phyloP scores from a whole-genome alignment of 2,329 filamentous ascomycete genomes.

The Aspergillus clavatus region DNA sequence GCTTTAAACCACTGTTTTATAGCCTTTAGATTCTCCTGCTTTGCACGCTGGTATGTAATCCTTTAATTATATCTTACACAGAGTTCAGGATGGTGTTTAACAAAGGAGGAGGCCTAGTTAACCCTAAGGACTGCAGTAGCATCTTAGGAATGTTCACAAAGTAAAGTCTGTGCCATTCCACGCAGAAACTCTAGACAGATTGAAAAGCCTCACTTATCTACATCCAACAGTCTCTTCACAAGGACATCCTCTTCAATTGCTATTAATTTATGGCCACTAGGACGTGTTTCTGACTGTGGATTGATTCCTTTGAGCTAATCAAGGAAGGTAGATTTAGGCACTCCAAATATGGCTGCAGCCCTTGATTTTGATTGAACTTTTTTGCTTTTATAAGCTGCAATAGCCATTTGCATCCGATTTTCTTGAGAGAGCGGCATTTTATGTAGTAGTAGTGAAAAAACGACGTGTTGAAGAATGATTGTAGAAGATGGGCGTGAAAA shows the following conservation, averaged over 20 bases:
- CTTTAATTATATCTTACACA: neutral
- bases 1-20: too few species aligned
- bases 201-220: constrained; percentile 3
- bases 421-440: constrained; percentile 5
- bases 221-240: constrained; percentile 3
- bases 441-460: neutral
- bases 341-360: constrained; percentile 1
- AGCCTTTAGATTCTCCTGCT: constrained; percentile 1
- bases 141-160: neutral
- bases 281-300: constrained; percentile 4
- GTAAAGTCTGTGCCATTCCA: constrained; percentile 4
- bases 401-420: constrained; percentile 1
- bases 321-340: constrained; percentile 2
- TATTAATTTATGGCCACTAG: constrained; percentile 5
- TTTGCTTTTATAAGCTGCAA: constrained; percentile 1
- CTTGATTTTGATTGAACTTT: constrained; percentile 4
- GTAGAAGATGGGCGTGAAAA: too few species aligned
- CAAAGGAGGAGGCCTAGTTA: constrained; percentile 2
- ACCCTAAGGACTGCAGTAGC: constrained; percentile 1
- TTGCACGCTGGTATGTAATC: constrained; percentile 2
- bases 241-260: constrained; percentile 1
- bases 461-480: too few species aligned
- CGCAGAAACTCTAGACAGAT: constrained; percentile 1
- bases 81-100: constrained; percentile 3
- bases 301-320: neutral